phyloP scores from a whole-genome alignment of 2,329 filamentous ascomycete species.

The Zarea fungicola region DNA sequence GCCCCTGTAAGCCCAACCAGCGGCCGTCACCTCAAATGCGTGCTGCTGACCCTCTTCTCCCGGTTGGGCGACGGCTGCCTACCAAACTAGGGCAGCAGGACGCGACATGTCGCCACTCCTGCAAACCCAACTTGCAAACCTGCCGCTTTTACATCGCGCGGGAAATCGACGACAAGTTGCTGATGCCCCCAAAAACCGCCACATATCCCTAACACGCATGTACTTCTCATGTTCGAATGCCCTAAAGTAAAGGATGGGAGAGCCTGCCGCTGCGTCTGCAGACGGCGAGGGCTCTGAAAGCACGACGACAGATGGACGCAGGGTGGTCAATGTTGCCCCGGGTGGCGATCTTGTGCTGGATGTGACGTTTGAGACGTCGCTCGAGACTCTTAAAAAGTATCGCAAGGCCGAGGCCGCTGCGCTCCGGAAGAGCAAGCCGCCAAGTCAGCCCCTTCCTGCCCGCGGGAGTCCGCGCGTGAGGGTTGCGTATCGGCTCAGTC shows the following conservation, averaged over 20 bases:
- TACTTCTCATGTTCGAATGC: slow-evolving; percentile 7
- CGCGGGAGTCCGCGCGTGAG: slow-evolving; percentile 32
- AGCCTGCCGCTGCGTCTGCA: slow-evolving; percentile 26
- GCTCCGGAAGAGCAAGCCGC: slow-evolving; percentile 24
- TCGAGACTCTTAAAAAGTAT: slow-evolving; percentile 41
- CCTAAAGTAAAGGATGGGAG: slow-evolving; percentile 22
- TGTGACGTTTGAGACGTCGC: slow-evolving; percentile 58
- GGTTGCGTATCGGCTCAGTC: slow-evolving; percentile 55
- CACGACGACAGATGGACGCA: slow-evolving; percentile 23
- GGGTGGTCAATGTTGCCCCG: slow-evolving; percentile 46
- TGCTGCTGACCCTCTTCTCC: too few relatives aligned
- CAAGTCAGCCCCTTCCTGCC: slow-evolving; percentile 23
- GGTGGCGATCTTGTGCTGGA: slow-evolving; percentile 62
- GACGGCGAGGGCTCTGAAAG: slow-evolving; percentile 25
- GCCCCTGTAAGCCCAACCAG: background rate
- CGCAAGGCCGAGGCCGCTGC: slow-evolving; percentile 33
- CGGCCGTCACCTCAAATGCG: too few relatives aligned
- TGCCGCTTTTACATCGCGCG: too few relatives aligned
- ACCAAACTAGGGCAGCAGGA: too few relatives aligned
- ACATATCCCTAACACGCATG: background rate
- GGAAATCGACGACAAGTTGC: too few relatives aligned
- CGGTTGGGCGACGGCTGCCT: too few relatives aligned
- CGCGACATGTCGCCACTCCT: too few relatives aligned
- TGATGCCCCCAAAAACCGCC: background rate
- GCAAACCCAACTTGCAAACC: too few relatives aligned